These are phyloP conservation scores for Lumnitzera littorea DNA, from an alignment of 345 rosid genomes.

Conservation along the genomic window DNA sequence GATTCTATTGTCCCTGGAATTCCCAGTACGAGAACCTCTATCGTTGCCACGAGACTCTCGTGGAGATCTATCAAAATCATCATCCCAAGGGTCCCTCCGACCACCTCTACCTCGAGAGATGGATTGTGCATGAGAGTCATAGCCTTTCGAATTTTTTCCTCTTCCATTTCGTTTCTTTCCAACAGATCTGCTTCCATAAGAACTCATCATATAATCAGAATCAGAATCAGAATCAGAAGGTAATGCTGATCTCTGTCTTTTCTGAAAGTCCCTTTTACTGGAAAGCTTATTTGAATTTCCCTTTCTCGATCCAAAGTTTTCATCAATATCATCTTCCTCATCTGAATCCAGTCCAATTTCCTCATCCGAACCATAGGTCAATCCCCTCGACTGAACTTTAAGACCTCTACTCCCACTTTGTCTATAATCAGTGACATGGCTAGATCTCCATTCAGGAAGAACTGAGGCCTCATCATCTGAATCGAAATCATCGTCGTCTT, in stretches of 20 bases:
- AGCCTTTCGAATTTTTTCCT: slow-evolving; percentile 18
- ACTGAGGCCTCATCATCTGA: slow-evolving; percentile 51
- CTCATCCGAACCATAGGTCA: slow-evolving; percentile 68
- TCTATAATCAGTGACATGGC: slow-evolving; percentile 51
- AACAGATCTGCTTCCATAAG: slow-evolving; percentile 23
- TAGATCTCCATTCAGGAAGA: slow-evolving; percentile 64
- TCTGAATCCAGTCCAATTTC: slow-evolving; percentile 54
- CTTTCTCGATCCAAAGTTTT: slow-evolving; percentile 20
- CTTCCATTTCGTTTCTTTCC: slow-evolving; percentile 16
- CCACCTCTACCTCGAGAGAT: not conserved
- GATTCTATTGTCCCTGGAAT: not conserved
- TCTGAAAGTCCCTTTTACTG: slow-evolving; percentile 24
- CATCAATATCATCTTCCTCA: slow-evolving; percentile 33
- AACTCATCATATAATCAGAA: slow-evolving; percentile 10
- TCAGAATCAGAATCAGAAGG: slow-evolving; percentile 28
- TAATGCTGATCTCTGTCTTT: slow-evolving; percentile 27
- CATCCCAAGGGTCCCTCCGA: slow-evolving; percentile 6
- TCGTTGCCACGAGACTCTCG: slow-evolving; percentile 22
- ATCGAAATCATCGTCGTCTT: slow-evolving; percentile 40
- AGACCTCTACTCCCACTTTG: slow-evolving; percentile 23
- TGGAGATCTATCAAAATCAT: slow-evolving; percentile 18
- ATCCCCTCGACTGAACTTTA: slow-evolving; percentile 28
- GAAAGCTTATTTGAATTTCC: slow-evolving; percentile 20
- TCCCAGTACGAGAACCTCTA: slow-evolving; percentile 17
- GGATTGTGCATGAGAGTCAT: slow-evolving; percentile 12